Percentiles rank a stretch among this genome's conserved stretches.
Evolutionary conservation across 2,329 filamentous ascomycete species (phyloP).

Genomic region (Colletotrichum siamense): DNA sequence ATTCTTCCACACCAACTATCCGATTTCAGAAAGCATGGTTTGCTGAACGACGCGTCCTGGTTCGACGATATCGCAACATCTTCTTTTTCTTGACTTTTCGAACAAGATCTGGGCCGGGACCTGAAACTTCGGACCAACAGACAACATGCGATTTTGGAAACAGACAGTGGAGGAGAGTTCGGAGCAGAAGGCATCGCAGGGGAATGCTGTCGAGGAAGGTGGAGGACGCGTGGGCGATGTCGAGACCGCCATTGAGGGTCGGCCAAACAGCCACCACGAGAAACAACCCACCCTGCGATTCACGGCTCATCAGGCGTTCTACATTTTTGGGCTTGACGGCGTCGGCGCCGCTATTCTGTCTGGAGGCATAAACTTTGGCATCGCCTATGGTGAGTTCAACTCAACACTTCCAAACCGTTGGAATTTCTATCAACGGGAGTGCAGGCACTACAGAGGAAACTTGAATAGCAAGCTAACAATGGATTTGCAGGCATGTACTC

Average conservation of each 20-base stretch:
- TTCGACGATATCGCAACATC: neutral
- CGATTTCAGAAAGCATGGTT: neutral
- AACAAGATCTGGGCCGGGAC: neutral
- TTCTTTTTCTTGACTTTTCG: neutral
- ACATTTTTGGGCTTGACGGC: constrained; percentile 53
- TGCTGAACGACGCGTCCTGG: neutral
- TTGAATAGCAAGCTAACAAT: neutral
- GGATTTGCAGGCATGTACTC: constrained; percentile 51
- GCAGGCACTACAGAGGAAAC: neutral
- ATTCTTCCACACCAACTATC: neutral
- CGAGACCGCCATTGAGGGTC: neutral
- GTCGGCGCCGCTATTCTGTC: constrained; percentile 52
- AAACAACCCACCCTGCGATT: constrained; percentile 42
- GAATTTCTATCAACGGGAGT: neutral
- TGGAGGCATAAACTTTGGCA: constrained; percentile 56
- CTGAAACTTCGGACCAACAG: neutral
- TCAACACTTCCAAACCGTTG: rapidly evolving
- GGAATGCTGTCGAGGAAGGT: neutral
- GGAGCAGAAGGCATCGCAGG: neutral
- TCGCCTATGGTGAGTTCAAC: constrained; percentile 50
- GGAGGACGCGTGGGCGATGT: neutral
- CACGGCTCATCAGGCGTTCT: constrained; percentile 51
- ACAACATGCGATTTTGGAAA: neutral
- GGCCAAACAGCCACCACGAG: neutral
- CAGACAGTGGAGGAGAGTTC: neutral